Base-by-base conservation (phyloP, 176 grass and related monocot species). In the Ensete ventricosum region DNA sequence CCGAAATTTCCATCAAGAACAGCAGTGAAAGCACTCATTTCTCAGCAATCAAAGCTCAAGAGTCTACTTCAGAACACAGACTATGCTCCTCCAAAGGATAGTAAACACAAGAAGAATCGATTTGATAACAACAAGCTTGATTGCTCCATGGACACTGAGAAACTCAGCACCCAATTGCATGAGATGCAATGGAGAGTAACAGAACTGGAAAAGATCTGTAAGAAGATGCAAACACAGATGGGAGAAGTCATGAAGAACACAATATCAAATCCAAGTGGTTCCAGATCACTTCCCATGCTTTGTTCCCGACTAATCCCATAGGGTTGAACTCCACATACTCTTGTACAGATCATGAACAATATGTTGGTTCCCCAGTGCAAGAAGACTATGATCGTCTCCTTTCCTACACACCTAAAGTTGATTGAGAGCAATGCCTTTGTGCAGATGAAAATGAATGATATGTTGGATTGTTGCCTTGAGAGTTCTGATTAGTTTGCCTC, bases 151-250 rank as follows among this genome's bases (percentile, higher is more conserved):
- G 95, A 94, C 82, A 94, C 89, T 73, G 88, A 93, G 84, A 91
- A 91, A 71, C 88, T 98, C 62, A 85, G 81, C 73, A 79, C 90
- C 72, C 85, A 88, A 9, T 72, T 98, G 23, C 81, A 98, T 80
- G 84, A 88, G 22, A 98, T 93, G 94, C 88, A 93, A 20, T 93
- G 90, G 88, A 92, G 86, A 52, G 84, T 98, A 13, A 91, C 89
- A 80, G 86, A 98, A 79, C 80, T 98, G 73, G 94, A 98, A 80
- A 98, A 89, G 58, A 82, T 93, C 6, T 98, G 94, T 68, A 81
- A 84, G 72, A 82, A 87, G 82, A 85, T 98, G 86, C 92, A 98
- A 82, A 81, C 77, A 64, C 90, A 89, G 83, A 89, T 98, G 90
- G 71, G 69, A 77, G 93, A 91, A 82, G 84, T 93, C 27, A 70